These are phyloP conservation scores for Phytophthora podocarpi DNA, from an alignment of 352 stramenopile species.

Conservation along the genomic window DNA sequence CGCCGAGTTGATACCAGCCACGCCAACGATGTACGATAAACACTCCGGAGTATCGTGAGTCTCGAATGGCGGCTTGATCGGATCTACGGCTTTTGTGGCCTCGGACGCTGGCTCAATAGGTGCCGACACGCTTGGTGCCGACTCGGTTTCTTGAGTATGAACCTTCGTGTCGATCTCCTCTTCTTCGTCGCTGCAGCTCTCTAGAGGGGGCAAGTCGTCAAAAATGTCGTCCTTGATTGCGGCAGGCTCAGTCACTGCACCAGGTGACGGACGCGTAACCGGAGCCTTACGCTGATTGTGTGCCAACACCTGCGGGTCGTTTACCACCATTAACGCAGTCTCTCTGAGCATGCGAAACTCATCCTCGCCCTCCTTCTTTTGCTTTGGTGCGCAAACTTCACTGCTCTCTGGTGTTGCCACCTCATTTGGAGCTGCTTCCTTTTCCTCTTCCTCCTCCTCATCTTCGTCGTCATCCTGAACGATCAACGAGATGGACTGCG, in stretches of 20 bases:
- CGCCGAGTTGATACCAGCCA: conserved; percentile 37
- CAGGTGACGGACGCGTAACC: not conserved
- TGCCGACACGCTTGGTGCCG: conserved; percentile 3
- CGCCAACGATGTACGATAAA: conserved; percentile 54
- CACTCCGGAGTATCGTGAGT: conserved; percentile 52
- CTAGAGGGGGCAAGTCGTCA: conserved; percentile 59
- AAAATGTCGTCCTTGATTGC: conserved; percentile 29
- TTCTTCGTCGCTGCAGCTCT: conserved; percentile 65
- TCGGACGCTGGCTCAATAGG: not conserved
- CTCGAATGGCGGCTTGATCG: conserved; percentile 37
- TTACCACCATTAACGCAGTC: conserved; percentile 67
- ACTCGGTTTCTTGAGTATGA: conserved; percentile 6
- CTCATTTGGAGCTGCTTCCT: not conserved
- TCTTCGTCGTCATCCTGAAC: conserved; percentile 50
- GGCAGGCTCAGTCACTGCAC: conserved; percentile 16
- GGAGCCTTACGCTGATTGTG: conserved; percentile 1
- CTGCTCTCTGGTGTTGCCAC: not conserved
- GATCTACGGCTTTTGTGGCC: not conserved
- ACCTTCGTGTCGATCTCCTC: conserved; percentile 11
- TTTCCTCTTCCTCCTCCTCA: conserved; percentile 26
- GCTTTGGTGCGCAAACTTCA: not conserved
- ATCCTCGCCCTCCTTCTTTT: conserved; percentile 40
- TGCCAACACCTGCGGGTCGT: conserved; percentile 54
- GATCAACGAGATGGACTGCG: conserved; percentile 33
- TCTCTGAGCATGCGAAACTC: conserved; percentile 64